Evolutionary conservation across 225 moss, liverwort and hornwort species (phyloP), one percentile per base, ranked within the genome.

Genomic region (Physcomitrium patens): DNA sequence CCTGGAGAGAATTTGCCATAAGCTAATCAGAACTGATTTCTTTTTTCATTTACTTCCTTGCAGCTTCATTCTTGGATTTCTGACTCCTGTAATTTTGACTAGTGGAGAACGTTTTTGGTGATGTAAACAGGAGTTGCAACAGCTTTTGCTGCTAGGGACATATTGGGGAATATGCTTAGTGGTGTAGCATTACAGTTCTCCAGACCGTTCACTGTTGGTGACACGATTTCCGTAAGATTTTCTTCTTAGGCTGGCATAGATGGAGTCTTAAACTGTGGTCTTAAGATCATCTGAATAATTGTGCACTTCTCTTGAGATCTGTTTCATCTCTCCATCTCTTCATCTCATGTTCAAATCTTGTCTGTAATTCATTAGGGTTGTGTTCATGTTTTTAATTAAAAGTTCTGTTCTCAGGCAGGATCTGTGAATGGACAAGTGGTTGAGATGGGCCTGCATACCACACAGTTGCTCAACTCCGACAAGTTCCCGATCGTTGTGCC

Each of bases 401-500:
- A 50, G 28, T 70, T 48, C 14, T 41, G 49, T 13, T 78, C 0
- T 63, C 37, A 74, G 59, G 54, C 82, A 96, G 96, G 96, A 53
- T 65, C 81, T 77, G 81, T 96, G 17, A 89, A 42, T 58, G 96
- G 96, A 16, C 82, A 76, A 82, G 94, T 94, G 73, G 89, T 94
- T 77, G 94, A 96, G 78, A 90, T 96, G 79, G 96, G 96, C 61
- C 16, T 96, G 62, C 94, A 96, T 70, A 88, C 94, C 8, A 96
- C 96, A 19, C 85, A 83, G 69, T 65, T 96, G 78, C 83, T 94
- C 18, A 96, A 94, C 72, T 68, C 60, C 17, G 96, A 94, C 47
- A 96, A 92, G 69, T 86, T 79, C 59, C 94, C 94, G 10, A 86
- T 91, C 7, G 76, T 91, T 28, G 96, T 96, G 22, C 96, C 96